phyloP scores from a whole-genome alignment of 2,329 filamentous ascomycete species.

The Alternaria postmessia region DNA sequence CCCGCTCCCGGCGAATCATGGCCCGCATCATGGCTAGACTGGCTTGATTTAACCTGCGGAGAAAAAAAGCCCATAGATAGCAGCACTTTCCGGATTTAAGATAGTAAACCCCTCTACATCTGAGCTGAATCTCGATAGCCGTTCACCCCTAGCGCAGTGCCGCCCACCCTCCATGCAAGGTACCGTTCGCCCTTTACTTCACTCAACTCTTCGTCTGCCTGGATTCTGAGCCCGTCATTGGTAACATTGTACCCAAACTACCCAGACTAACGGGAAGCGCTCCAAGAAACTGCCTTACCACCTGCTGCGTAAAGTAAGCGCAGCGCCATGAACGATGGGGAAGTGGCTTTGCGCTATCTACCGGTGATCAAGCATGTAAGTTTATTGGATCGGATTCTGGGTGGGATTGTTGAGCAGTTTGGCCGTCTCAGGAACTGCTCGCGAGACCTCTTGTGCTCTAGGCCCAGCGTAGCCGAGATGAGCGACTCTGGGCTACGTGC shows the following conservation, averaged over 20 bases:
- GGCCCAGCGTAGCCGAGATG: constrained; percentile 20
- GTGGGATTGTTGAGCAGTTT: constrained; percentile 9
- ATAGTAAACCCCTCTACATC: neutral
- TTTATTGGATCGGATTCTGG: neutral
- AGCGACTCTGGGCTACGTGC: constrained; percentile 6
- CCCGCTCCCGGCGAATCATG: constrained; percentile 19
- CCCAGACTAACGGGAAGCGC: neutral
- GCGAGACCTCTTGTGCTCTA: neutral
- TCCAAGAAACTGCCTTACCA: neutral
- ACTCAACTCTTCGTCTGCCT: neutral
- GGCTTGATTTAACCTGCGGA: neutral
- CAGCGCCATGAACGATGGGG: neutral
- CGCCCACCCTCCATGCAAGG: constrained; percentile 33
- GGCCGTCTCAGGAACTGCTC: neutral
- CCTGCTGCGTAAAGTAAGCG: neutral
- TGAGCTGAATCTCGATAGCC: constrained; percentile 20
- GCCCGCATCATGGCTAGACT: neutral
- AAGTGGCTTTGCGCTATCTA: neutral
- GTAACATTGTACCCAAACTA: neutral
- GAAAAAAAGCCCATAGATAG: constrained; percentile 11
- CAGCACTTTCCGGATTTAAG: constrained; percentile 22
- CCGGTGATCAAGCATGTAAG: neutral
- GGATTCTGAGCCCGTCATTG: neutral
- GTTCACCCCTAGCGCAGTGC: constrained; percentile 23
- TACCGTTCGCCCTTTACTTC: constrained; percentile 17